These are phyloP conservation scores for Penicillium subrubescens DNA, from an alignment of 495 filamentous ascomycete genomes.

Conservation along the genomic window DNA sequence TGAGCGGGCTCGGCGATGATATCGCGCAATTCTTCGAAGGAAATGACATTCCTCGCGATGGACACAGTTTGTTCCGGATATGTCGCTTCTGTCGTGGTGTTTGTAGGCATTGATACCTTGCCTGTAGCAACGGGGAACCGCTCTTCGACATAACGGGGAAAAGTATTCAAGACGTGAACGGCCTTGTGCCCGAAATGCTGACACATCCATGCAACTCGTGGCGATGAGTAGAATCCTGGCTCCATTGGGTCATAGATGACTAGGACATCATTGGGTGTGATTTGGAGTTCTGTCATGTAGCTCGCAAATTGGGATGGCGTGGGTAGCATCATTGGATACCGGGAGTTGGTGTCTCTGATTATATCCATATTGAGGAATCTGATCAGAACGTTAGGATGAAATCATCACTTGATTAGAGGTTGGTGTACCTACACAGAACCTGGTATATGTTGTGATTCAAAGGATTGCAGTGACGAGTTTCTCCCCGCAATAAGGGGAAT, in stretches of 20 bases:
- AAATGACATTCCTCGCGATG: neutral
- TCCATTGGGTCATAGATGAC: conserved; percentile 38
- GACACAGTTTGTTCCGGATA: neutral
- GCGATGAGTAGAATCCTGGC: conserved; percentile 33
- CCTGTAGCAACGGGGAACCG: neutral
- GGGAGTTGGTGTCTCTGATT: conserved; percentile 24
- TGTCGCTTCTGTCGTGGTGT: neutral
- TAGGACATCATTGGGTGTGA: conserved; percentile 30
- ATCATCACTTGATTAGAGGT: neutral
- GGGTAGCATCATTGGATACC: conserved; percentile 36
- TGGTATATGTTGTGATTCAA: conserved; percentile 29
- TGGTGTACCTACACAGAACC: conserved; percentile 25
- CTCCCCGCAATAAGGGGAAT: conserved; percentile 1
- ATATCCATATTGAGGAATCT: conserved; percentile 39
- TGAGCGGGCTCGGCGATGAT: neutral
- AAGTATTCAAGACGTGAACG: conserved; percentile 39
- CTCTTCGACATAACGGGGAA: conserved; percentile 23
- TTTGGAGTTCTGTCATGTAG: conserved; percentile 24
- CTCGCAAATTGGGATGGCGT: conserved; percentile 23
- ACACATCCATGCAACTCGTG: conserved; percentile 36
- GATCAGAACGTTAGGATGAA: neutral
- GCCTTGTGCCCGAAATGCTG: conserved; percentile 28
- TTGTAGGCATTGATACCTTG: neutral
- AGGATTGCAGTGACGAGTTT: conserved; percentile 7
- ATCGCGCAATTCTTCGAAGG: neutral